These are phyloP conservation scores for Aspergillus neotritici DNA, from an alignment of 2,329 filamentous ascomycete species.

Conservation along the genomic window DNA sequence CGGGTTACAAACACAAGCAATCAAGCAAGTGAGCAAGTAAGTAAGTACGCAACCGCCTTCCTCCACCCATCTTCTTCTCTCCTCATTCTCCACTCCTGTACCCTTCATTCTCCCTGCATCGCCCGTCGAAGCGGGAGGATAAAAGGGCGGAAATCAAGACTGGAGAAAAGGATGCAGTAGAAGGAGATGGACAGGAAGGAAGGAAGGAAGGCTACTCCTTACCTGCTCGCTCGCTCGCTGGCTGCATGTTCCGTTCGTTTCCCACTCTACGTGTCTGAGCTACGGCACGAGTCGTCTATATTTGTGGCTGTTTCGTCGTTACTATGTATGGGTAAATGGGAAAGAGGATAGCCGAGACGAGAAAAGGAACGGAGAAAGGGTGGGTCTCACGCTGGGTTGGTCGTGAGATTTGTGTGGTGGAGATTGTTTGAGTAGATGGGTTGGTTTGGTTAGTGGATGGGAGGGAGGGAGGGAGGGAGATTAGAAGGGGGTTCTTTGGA, in stretches of 20 bases:
- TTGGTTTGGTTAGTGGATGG: conserved; percentile 3
- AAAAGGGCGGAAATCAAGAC: background rate
- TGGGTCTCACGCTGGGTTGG: too few species aligned
- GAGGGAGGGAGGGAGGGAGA: background rate
- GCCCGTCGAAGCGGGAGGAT: background rate
- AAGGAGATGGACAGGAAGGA: too few species aligned
- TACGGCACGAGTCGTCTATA: too few species aligned
- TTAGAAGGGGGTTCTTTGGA: conserved; percentile 12
- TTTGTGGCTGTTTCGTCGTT: too few species aligned
- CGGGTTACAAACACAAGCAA: too few species aligned
- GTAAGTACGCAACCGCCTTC: background rate
- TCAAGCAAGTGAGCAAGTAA: too few species aligned
- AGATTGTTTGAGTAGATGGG: background rate
- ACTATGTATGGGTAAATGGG: too few species aligned
- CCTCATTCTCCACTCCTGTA: background rate
- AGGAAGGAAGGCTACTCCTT: background rate
- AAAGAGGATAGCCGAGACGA: too few species aligned
- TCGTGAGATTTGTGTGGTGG: background rate
- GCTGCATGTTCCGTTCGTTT: too few species aligned
- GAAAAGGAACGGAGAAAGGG: conserved; percentile 1
- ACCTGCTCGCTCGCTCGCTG: too few species aligned
- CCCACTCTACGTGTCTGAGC: too few species aligned
- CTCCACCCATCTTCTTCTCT: background rate
- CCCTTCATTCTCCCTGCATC: background rate
- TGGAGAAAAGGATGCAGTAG: background rate